These are phyloP conservation scores for Fallopia convolvulus DNA, from an alignment of 148 eudicot genomes.

Conservation along the genomic window DNA sequence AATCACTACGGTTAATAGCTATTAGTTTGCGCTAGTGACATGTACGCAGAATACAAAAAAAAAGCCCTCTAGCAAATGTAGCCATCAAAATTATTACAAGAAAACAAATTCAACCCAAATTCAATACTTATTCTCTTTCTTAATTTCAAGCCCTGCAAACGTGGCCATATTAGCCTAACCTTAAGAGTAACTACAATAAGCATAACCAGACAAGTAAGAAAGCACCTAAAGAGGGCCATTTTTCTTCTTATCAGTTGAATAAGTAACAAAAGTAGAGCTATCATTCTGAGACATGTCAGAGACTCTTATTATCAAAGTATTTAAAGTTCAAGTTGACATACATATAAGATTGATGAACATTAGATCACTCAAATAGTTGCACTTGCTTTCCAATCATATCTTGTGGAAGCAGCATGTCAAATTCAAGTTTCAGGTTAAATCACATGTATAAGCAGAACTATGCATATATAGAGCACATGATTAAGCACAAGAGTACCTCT, in stretches of 20 bases:
- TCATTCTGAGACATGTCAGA: neutral
- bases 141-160: neutral
- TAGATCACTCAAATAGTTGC: neutral
- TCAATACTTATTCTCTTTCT: neutral
- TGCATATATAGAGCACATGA: neutral
- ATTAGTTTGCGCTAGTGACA: neutral
- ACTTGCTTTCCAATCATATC: neutral
- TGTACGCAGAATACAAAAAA: neutral
- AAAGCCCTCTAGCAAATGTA: neutral
- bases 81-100: constrained; percentile 7
- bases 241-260: neutral
- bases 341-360: neutral
- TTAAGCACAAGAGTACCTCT: neutral
- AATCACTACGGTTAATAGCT: neutral
- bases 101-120: neutral
- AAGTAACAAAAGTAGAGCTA: neutral
- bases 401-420: neutral
- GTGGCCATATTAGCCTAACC: neutral
- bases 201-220: neutral
- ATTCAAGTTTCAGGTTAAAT: neutral
- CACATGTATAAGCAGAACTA: neutral
- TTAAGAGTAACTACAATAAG: neutral
- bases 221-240: neutral
- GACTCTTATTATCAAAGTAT: neutral
- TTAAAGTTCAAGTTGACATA: neutral